These are phyloP conservation scores for Sporothrix curviconia DNA, from an alignment of 2,329 filamentous ascomycete genomes.

Conservation along the genomic window DNA sequence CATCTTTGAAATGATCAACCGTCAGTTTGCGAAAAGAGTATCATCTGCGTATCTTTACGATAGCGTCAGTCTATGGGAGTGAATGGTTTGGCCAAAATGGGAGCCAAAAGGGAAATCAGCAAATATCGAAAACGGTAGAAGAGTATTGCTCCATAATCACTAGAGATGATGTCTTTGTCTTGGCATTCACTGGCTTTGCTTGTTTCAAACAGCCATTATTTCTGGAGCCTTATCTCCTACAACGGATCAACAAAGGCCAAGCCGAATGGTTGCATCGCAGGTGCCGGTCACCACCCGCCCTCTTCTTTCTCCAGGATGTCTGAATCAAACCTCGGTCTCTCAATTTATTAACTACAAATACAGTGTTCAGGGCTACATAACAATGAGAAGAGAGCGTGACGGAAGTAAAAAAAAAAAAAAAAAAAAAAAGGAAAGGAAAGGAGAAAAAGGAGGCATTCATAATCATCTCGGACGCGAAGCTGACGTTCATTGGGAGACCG, in stretches of 20 bases:
- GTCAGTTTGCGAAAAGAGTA: no score
- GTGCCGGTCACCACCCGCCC: no score
- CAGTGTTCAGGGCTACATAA: background rate
- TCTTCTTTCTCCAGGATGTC: no score
- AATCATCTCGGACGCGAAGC: slow-evolving; percentile 1
- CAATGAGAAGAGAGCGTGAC: background rate
- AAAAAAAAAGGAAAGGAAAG: background rate
- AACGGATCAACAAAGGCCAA: no score
- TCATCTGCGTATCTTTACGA: no score
- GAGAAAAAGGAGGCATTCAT: background rate
- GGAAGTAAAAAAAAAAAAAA: background rate
- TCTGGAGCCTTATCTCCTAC: slow-evolving; percentile 1
- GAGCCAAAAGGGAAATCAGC: background rate
- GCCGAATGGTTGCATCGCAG: no score
- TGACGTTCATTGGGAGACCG: no score
- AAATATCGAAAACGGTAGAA: background rate
- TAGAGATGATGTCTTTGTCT: slow-evolving; percentile 2
- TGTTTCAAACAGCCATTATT: background rate
- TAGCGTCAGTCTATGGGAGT: background rate
- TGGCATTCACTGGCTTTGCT: background rate
- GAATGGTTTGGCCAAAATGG: no score
- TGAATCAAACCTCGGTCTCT: no score
- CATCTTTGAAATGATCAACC: no score
- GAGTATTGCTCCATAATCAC: background rate
- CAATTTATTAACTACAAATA: no score